Evolutionary conservation across 257 asterid species (phyloP).

Genomic region (Cordia subcordata): DNA sequence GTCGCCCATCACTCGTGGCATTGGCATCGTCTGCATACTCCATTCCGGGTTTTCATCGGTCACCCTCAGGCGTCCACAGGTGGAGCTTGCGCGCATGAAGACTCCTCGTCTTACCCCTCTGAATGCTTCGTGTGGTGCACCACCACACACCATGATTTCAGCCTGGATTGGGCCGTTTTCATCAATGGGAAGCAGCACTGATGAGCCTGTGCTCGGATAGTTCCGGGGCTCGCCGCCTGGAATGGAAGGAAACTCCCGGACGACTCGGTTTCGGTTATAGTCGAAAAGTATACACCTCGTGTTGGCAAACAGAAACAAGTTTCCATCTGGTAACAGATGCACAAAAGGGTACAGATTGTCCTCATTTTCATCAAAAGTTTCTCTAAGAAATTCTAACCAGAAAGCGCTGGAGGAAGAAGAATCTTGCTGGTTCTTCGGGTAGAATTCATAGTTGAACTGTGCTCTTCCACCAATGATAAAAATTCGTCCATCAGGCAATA

Average conservation of each 20-base stretch:
- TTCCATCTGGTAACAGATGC: constrained; percentile 62
- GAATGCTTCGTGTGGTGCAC: constrained; percentile 37
- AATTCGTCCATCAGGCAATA: constrained; percentile 55
- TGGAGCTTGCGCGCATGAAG: constrained; percentile 34
- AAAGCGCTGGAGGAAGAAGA: constrained; percentile 2
- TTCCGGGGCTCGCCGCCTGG: constrained; percentile 49
- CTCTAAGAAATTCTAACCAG: constrained; percentile 38
- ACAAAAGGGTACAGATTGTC: constrained; percentile 69
- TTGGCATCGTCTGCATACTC: constrained; percentile 62
- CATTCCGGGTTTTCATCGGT: constrained; percentile 29
- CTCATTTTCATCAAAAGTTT: constrained; percentile 46
- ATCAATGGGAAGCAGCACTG: constrained; percentile 55
- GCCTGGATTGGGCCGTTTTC: constrained; percentile 25
- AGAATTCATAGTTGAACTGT: constrained; percentile 58
- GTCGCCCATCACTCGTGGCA: constrained; percentile 66
- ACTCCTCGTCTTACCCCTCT: constrained; percentile 14
- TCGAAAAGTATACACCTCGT: constrained; percentile 41
- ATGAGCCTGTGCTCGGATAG: constrained; percentile 73
- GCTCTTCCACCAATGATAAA: constrained; percentile 62
- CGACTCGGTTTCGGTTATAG: constrained; percentile 25
- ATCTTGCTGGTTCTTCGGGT: constrained; percentile 11
- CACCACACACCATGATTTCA: constrained; percentile 70
- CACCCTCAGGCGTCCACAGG: constrained; percentile 51
- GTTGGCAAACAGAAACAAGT: constrained; percentile 57
- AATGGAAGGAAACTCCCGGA: constrained; percentile 42